Evolutionary conservation across 1,284 basidiomycete species (phyloP), one percentile per base, ranked within the genome.

Genomic region (Tylopilus orsonianus): DNA sequence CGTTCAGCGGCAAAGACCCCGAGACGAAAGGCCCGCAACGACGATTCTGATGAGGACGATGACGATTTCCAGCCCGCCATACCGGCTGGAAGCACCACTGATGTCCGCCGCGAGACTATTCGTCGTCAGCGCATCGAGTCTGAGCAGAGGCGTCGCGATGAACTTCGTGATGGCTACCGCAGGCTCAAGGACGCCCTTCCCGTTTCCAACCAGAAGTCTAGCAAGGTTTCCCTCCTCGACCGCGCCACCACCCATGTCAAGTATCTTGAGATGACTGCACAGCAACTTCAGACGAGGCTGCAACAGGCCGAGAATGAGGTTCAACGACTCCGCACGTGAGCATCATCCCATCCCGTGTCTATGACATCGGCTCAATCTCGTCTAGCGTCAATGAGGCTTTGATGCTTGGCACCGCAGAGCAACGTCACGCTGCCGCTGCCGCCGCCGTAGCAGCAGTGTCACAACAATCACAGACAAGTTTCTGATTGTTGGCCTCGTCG

Each of bases 81-180:
- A 50, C 58, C 71, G 26, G 60, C 70, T 51, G 65, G 64, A 50
- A 69, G 61, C 52, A 71, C 58, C 37, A 71, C 74, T 54, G 83
- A 87, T 62, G 72, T 73, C 46, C 85, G 87, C 68, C 84, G 87
- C 60, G 88, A 91, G 73, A 88, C 87, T 51, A 88, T 91, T 58
- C 86, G 87, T 65, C 81, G 81, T 65, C 88, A 90, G 72, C 86
- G 88, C 70, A 91, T 90, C 71, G 86, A 89, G 75, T 90, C 87
- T 22, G 85, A 88, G 73, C 88, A 94, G 75, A 78, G 89, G 58
- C 80, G 90, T 60, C 83, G 90, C 41, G 88, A 93, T 60, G 90
- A 93, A 71, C 84, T 93, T 60, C 76, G 89, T 48, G 88, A 92
- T 52, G 90, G 90, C 49, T 94, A 93, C 71, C 80, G 84, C 61